Percentiles rank a stretch among this genome's conserved stretches.
Conservation (phyloP, 768 basidiomycete genomes). For the Termitomyces sp. region DNA sequence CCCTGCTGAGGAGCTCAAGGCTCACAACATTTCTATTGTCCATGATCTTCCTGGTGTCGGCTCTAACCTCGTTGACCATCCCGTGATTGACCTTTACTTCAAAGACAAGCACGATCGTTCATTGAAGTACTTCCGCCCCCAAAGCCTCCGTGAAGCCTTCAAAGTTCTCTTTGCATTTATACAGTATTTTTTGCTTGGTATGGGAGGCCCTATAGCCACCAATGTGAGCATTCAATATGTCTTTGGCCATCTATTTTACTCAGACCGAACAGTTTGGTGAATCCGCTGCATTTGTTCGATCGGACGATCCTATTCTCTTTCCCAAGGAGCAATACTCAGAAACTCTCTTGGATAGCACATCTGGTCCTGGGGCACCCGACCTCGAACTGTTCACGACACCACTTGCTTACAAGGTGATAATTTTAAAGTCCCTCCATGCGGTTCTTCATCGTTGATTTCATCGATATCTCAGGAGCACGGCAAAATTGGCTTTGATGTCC, state of each 20-base stretch:
- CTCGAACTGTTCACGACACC: conserved; percentile 41
- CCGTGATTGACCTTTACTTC: conserved; percentile 49
- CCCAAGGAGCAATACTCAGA: conserved; percentile 31
- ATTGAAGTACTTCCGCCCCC: conserved; percentile 37
- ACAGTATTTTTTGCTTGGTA: conserved; percentile 40
- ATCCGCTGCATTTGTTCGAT: conserved; percentile 53
- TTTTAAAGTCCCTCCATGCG: background rate
- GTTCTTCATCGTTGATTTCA: background rate
- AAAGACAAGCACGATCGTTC: conserved; percentile 49
- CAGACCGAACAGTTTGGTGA: conserved; percentile 40
- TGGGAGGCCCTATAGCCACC: conserved; percentile 49
- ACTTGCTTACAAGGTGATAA: conserved; percentile 35
- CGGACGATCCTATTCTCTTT: conserved; percentile 47
- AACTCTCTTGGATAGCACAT: conserved; percentile 36
- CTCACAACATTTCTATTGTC: conserved; percentile 52
- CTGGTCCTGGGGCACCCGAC: conserved; percentile 39
- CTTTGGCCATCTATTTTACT: conserved; percentile 18
- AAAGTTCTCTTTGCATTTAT: conserved; percentile 32
- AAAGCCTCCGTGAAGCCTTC: conserved; percentile 22
- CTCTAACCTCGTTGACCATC: conserved; percentile 69
- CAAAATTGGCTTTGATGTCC: conserved; percentile 32
- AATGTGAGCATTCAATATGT: conserved; percentile 40
- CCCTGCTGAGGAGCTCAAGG: conserved; percentile 53
- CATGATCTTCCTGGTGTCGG: conserved; percentile 75
- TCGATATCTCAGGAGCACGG: conserved; percentile 32